These are phyloP conservation scores for Exophiala dermatitidis DNA, from an alignment of 2,329 filamentous ascomycete species.

Conservation along the genomic window DNA sequence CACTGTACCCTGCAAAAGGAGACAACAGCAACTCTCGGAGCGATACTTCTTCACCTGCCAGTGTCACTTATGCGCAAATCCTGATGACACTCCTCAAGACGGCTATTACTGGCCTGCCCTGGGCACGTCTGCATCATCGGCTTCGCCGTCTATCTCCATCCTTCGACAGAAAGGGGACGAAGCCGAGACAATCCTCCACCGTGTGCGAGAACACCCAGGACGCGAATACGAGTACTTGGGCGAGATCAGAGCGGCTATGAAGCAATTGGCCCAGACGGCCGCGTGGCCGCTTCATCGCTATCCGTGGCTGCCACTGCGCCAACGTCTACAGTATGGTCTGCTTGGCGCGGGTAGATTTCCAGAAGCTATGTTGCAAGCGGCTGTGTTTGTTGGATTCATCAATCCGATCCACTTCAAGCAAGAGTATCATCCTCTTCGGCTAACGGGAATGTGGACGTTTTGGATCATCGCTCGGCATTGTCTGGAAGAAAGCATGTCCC, in stretches of 20 bases:
- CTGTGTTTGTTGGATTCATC: constrained; percentile 46
- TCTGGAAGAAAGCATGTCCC: neutral
- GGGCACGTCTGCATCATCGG: too few relatives aligned
- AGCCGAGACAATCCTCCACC: constrained; percentile 28
- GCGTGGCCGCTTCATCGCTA: constrained; percentile 47
- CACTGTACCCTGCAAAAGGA: constrained; percentile 45
- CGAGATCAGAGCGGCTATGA: constrained; percentile 37
- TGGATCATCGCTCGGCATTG: constrained; percentile 9
- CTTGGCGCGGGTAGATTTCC: constrained; percentile 39
- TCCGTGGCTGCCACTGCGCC: constrained; percentile 48
- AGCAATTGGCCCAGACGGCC: constrained; percentile 34
- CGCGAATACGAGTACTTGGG: constrained; percentile 30
- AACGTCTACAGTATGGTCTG: constrained; percentile 46
- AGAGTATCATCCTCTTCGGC: constrained; percentile 47
- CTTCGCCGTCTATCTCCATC: neutral
- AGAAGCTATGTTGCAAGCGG: constrained; percentile 45
- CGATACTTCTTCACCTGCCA: constrained; percentile 55
- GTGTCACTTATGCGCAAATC: constrained; percentile 33
- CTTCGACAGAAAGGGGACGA: neutral
- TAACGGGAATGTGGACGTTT: constrained; percentile 33
- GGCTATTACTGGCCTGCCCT: neutral
- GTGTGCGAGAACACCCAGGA: constrained; percentile 18
- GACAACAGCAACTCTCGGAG: constrained; percentile 46
- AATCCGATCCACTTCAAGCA: constrained; percentile 47
- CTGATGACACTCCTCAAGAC: neutral